A percentile compares a stretch with the other conserved stretches of the same genome.
phyloP scores from a whole-genome alignment of 2,329 filamentous ascomycete species.

The Trichoderma hamatum region DNA sequence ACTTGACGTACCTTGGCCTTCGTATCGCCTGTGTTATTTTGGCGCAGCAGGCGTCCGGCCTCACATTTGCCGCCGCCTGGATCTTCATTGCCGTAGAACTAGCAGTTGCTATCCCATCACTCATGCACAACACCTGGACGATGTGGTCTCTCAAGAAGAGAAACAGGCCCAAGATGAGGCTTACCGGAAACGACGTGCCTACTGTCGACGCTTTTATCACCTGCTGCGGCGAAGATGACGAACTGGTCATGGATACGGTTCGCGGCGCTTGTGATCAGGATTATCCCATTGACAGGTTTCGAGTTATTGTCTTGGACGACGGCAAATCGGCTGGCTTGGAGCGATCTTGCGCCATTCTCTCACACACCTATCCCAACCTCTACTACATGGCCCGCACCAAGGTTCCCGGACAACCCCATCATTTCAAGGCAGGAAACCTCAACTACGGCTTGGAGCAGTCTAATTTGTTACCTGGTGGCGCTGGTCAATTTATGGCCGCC shows the following conservation, averaged over 20 bases:
- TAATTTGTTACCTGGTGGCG: conserved; percentile 55
- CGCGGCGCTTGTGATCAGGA: conserved; percentile 58
- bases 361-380: conserved; percentile 50
- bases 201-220: conserved; percentile 61
- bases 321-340: conserved; percentile 51
- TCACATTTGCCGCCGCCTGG: conserved; percentile 56
- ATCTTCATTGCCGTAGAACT: conserved; percentile 60
- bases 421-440: conserved; percentile 68
- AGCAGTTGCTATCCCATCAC: conserved; percentile 54
- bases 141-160: conserved; percentile 60
- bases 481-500: conserved; percentile 62
- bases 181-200: conserved; percentile 53
- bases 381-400: conserved; percentile 57
- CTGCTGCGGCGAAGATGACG: conserved; percentile 60
- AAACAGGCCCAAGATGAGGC: conserved; percentile 54
- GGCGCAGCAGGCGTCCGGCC: conserved; percentile 48
- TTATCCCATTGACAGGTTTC: conserved; percentile 56
- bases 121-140: conserved; percentile 62
- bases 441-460: conserved; percentile 61
- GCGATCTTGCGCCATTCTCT: conserved; percentile 43
- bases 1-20: conserved; percentile 53
- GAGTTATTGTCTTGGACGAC: conserved; percentile 61
- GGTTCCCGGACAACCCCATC: conserved; percentile 52
- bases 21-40: conserved; percentile 57
- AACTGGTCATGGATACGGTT: conserved; percentile 60